Conservation (phyloP, 257 asterid species). For the Agastache rugosa region DNA sequence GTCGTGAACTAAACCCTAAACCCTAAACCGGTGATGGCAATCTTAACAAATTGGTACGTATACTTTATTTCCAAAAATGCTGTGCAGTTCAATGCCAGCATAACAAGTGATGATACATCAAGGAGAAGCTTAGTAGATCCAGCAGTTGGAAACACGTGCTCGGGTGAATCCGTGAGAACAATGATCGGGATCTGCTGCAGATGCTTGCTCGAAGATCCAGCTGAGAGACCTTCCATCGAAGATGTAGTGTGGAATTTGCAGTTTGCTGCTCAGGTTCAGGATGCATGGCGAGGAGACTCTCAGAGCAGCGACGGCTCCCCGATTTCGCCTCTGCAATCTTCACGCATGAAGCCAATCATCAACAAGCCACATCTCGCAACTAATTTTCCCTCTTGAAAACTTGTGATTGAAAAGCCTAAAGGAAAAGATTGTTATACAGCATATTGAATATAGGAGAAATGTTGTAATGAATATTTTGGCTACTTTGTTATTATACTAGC, state of each 20-base stretch:
- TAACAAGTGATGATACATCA: conserved; percentile 53
- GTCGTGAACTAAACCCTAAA: background rate
- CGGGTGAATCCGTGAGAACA: conserved; percentile 69
- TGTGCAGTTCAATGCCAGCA: conserved; percentile 63
- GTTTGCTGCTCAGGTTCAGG: conserved; percentile 95
- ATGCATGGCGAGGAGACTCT: conserved; percentile 58
- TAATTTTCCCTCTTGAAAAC: too few species aligned
- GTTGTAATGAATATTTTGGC: background rate
- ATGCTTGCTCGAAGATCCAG: conserved; percentile 66
- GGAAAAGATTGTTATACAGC: background rate
- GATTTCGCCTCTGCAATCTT: conserved; percentile 57
- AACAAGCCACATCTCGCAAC: conserved; percentile 2
- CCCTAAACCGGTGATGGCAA: background rate
- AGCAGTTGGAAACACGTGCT: conserved; percentile 52
- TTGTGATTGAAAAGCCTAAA: background rate
- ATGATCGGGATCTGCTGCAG: conserved; percentile 78
- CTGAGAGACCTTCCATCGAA: conserved; percentile 83
- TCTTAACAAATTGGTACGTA: background rate
- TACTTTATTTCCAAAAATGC: background rate
- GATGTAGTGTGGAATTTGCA: conserved; percentile 92
- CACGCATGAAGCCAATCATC: conserved; percentile 48
- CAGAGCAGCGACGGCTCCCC: conserved; percentile 86
- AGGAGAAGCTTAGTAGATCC: conserved; percentile 67
- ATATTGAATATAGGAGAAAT: background rate
- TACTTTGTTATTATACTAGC: background rate